Base-by-base conservation (phyloP, 805 yeast species). In the Candida tallmaniae region DNA sequence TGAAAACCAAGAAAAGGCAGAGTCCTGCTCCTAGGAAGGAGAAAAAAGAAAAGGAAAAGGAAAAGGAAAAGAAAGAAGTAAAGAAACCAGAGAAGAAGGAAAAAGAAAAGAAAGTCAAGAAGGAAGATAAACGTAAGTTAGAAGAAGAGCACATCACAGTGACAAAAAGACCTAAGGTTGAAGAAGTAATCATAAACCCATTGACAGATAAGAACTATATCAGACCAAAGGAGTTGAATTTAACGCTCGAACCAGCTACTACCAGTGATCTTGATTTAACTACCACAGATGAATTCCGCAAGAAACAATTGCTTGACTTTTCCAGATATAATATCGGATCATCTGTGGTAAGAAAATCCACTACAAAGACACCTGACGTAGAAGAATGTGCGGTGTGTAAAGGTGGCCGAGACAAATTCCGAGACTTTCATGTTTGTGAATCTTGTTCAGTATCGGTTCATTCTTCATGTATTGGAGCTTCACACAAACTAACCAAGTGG, bases 401-500 rank as follows among this genome's bases (percentile, higher is more conserved):
- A 4, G 20, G 19, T 3, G 21, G 25, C 4, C n/a, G 27, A 3
- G 28, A 29, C 26, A 26, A 52, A 4, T 21, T 32, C 1, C 45
- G 60, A 3, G 70, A 68, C 23, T 62, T 74, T 46, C 45, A 82
- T 7, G 57, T 68, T 1, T 87, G 96, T 53, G 49, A 65, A 2
- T 62, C 67, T 19, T 88, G 96, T 62, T 83, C 83, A 0, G 58
- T 85, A 21, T 68, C 68, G 35, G 86, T 80, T 2, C 96, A 88
- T 52, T 63, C 73, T 3, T 54, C 70, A 0, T 88, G 96, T 48
- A 80, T 79, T 49, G 95, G 94, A 0, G 36, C 41, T 20, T 38
- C 15, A 9, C 34, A 18, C 6, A 42, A 29, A 7, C 46, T 46
- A 7, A 62, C 51, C 22, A 71, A 70, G 36, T 87, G 96, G 96